A percentile compares a stretch with the other conserved stretches of the same genome.
Conservation (phyloP, 495 filamentous ascomycete species). For the Trichocladium uniseriatum region DNA sequence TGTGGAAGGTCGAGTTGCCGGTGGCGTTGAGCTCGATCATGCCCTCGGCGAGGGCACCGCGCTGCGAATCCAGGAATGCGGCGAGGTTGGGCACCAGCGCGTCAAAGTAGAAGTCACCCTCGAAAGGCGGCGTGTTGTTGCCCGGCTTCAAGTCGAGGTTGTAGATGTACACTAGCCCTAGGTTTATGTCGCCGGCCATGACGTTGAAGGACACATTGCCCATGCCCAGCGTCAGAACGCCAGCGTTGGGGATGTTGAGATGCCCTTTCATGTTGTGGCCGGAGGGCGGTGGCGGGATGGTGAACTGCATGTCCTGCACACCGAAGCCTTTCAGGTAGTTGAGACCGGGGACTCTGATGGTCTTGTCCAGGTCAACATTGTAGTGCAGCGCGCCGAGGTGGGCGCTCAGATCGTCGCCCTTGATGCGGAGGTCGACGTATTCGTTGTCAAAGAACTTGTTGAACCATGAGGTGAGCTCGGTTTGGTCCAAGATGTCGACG, state of each 20-base stretch:
- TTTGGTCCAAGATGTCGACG: conserved; percentile 32
- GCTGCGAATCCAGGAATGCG: conserved; percentile 27
- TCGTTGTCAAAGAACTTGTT: conserved; percentile 32
- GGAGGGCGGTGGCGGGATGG: conserved; percentile 30
- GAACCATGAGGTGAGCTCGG: conserved; percentile 31
- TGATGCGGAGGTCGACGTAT: conserved; percentile 27
- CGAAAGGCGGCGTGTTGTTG: conserved; percentile 36
- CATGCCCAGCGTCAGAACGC: conserved; percentile 37
- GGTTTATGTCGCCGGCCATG: conserved; percentile 28
- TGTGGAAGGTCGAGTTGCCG: conserved; percentile 36
- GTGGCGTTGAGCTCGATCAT: conserved; percentile 32
- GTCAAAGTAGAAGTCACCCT: conserved; percentile 30
- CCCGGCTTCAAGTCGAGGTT: conserved; percentile 36
- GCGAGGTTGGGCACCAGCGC: conserved; percentile 30
- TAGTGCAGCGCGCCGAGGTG: conserved; percentile 33
- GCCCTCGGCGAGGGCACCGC: conserved; percentile 26
- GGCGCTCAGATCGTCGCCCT: conserved; percentile 25
- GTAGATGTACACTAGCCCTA: conserved; percentile 34
- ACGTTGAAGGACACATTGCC: conserved; percentile 41
- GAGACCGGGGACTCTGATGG: conserved; percentile 31
- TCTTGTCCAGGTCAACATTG: conserved; percentile 31
- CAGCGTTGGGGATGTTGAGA: conserved; percentile 38
- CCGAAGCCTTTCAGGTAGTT: conserved; percentile 37
- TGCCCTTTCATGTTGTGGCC: conserved; percentile 31
- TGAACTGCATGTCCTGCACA: conserved; percentile 33